A percentile compares a stretch with the other conserved stretches of the same genome.
Evolutionary conservation across 306 rosid genomes (phyloP).

Genomic region (Fagus sylvatica): DNA sequence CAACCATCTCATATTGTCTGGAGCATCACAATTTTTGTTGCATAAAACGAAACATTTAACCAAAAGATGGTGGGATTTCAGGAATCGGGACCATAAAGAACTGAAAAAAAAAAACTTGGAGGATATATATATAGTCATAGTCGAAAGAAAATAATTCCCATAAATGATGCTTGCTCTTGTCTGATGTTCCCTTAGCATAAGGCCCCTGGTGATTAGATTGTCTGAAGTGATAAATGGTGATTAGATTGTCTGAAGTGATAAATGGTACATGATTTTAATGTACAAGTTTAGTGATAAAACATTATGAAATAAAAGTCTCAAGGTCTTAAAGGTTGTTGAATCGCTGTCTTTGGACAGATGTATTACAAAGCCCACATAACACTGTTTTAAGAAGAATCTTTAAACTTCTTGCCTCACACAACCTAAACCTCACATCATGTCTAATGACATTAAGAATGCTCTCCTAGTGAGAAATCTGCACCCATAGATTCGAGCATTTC

Average conservation of each 20-base stretch:
- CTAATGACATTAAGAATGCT: no score
- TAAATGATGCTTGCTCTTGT: constrained; percentile 35
- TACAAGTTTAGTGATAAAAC: constrained; percentile 10
- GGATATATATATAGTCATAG: constrained; percentile 14
- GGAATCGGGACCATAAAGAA: constrained; percentile 28
- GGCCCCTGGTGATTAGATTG: constrained; percentile 45
- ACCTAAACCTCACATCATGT: no score
- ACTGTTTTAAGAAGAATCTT: no score
- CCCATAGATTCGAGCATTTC: no score
- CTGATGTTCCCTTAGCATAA: constrained; percentile 64
- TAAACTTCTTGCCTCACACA: no score
- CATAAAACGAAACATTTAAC: constrained; percentile 40
- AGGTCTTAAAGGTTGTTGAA: no score
- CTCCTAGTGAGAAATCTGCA: no score
- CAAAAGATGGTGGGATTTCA: constrained; percentile 42
- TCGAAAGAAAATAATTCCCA: constrained; percentile 33
- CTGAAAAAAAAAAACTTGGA: constrained; percentile 12
- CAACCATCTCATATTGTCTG: not conserved
- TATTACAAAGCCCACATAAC: no score
- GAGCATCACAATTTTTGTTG: constrained; percentile 34
- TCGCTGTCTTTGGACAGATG: no score
- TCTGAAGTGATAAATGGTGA: constrained; percentile 42
- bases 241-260: constrained; percentile 48
- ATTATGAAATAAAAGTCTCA: no score
- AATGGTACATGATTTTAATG: constrained; percentile 31